Base-by-base conservation (phyloP, 2,329 filamentous ascomycete genomes). In the Fusarium albidum region DNA sequence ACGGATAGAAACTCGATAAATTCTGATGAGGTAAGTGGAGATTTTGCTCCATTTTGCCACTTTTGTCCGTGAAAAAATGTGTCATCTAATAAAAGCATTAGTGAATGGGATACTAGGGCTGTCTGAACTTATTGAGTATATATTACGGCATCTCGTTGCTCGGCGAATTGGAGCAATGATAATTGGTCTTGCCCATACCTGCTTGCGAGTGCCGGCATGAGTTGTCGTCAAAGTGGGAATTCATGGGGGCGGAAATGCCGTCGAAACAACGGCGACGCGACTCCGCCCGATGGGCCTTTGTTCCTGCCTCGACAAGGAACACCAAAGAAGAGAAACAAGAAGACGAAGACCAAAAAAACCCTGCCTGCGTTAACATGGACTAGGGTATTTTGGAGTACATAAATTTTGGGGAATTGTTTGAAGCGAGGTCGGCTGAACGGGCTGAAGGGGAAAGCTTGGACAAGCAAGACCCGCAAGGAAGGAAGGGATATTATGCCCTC, bases 141-240 rank as follows among this genome's bases (percentile, higher is more conserved):
- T n/a, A n/a, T n/a, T n/a, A 18, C 18, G 25, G 40, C n/a, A n/a
- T 18, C 9, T 25, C 12, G 26, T 44, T 35, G 33, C 12, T 53
- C 39, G 12, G 32, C 34, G 43, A 51, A 49, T 52, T 15, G 43
- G 26, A 25, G 17, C 12, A 27, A 11, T 14, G 26, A 21, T 17
- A 35, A 35, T 49, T 21, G 46, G 43, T 37, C 21, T 41, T 18
- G 31, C 18, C 32, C 21, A 33, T 18, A 26, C 18, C 32, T 14
- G 43, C 21, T 28, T 52, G 46, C 40, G 56, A 62, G 43, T 61
- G 18, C 59, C 59, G 59, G 59, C 59, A 61, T 61, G 33, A 62
- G 47, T 52, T 52, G 43, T 62, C 39, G 42, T 49, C 51, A 63
- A 47, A 52, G 52, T 59, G 60, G 63, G 50, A 57, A 61, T 61